phyloP scores from a whole-genome alignment of 495 filamentous ascomycete species.

The Talaromyces liani region DNA sequence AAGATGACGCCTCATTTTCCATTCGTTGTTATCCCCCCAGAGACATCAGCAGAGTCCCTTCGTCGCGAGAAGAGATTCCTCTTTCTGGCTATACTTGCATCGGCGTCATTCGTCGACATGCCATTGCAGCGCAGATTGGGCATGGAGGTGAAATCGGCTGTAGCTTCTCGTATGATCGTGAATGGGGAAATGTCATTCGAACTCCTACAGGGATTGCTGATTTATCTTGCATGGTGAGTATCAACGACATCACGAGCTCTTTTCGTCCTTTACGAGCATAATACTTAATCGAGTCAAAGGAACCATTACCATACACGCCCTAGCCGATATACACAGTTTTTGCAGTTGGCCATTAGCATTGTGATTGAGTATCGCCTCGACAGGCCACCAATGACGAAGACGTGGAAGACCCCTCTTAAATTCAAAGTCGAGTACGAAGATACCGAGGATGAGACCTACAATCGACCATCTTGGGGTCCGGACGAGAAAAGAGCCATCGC shows the following conservation, averaged over 20 bases:
- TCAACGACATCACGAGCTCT: no score
- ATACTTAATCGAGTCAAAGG: constrained; percentile 14
- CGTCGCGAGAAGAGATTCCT: constrained; percentile 28
- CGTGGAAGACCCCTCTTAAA: constrained; percentile 14
- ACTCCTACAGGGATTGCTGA: constrained; percentile 38
- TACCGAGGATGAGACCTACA: neutral
- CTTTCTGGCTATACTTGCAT: constrained; percentile 28
- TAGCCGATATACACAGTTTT: constrained; percentile 31
- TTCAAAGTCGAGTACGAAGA: constrained; percentile 7
- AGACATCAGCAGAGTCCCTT: constrained; percentile 20
- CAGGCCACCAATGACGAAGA: constrained; percentile 20
- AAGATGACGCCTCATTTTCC: constrained; percentile 27
- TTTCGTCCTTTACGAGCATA: neutral
- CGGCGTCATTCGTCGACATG: constrained; percentile 28
- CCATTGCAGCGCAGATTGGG: constrained; percentile 30
- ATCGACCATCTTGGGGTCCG: constrained; percentile 15
- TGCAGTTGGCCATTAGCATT: constrained; percentile 37
- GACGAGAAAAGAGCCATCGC: constrained; percentile 18
- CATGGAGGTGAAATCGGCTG: constrained; percentile 26
- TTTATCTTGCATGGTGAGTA: constrained; percentile 37
- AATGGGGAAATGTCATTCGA: constrained; percentile 40
- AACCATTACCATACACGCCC: constrained; percentile 25
- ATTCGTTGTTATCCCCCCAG: constrained; percentile 23
- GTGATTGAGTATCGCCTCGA: constrained; percentile 38
- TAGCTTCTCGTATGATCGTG: constrained; percentile 36